phyloP scores from a whole-genome alignment of 805 yeast genomes.

The Kazachstania taianensis region DNA sequence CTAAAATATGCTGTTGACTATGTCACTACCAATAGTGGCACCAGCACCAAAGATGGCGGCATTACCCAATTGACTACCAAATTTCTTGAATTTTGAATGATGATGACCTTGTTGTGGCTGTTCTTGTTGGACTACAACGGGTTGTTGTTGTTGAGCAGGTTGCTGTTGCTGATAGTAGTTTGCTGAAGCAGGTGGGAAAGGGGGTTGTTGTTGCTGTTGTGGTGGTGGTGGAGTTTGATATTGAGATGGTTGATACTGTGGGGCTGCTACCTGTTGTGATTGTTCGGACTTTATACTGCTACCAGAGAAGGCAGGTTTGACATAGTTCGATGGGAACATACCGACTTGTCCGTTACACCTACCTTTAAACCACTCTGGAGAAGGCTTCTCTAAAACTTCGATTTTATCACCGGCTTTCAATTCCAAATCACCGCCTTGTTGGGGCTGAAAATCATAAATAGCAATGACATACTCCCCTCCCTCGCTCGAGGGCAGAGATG shows the following conservation, averaged over 20 bases:
- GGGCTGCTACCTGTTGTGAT: slow-evolving; percentile 2
- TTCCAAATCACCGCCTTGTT: slow-evolving; percentile 63
- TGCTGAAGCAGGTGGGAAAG: slow-evolving; percentile 44
- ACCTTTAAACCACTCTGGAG: slow-evolving; percentile 92
- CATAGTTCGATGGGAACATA: slow-evolving; percentile 86
- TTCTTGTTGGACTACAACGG: slow-evolving; percentile 17
- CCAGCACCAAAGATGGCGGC: slow-evolving; percentile 97
- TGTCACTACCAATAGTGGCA: slow-evolving; percentile 79
- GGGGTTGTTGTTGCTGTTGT: slow-evolving; percentile 27
- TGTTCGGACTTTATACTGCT: slow-evolving; percentile 10
- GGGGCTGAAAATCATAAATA: slow-evolving; percentile 62
- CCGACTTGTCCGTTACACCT: slow-evolving; percentile 50
- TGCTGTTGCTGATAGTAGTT: slow-evolving; percentile 36
- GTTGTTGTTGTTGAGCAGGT: slow-evolving; percentile 28
- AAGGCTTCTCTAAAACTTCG: slow-evolving; percentile 58
- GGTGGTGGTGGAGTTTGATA: slow-evolving; percentile 21
- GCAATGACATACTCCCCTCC: slow-evolving; percentile 46
- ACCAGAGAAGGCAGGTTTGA: slow-evolving; percentile 32
- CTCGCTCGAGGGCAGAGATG: slow-evolving; percentile 2
- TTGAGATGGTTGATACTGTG: slow-evolving; percentile 3
- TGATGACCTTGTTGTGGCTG: slow-evolving; percentile 27
- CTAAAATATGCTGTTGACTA: slow-evolving; percentile 64
- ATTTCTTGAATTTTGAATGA: slow-evolving; percentile 38
- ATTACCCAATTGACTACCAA: slow-evolving; percentile 75
- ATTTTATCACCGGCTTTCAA: slow-evolving; percentile 60